Evolutionary conservation across 2,329 filamentous ascomycete species (phyloP).

Genomic region (Nothophaeocryptopus gaeumannii): DNA sequence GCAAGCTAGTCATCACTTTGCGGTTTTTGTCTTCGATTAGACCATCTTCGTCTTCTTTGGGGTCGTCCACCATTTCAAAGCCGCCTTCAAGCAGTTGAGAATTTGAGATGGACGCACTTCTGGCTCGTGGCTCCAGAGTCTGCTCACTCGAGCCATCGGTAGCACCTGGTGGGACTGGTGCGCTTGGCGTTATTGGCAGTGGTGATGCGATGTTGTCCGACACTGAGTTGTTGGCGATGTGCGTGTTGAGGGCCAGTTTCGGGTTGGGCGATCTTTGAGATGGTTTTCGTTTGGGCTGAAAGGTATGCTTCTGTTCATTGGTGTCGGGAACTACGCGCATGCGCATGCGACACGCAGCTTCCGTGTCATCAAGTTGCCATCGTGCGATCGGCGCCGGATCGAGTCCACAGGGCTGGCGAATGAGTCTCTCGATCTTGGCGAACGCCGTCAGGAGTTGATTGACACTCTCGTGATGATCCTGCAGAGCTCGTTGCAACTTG

Average conservation of each 20-base stretch:
- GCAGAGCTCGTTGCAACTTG: slow-evolving; percentile 82
- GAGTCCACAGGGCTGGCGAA: slow-evolving; percentile 76
- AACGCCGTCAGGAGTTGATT: slow-evolving; percentile 73
- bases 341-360: slow-evolving; percentile 93
- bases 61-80: slow-evolving; percentile 93
- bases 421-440: slow-evolving; percentile 72
- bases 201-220: slow-evolving; percentile 26
- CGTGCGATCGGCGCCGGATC: slow-evolving; percentile 67
- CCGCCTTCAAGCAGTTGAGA: slow-evolving; percentile 69
- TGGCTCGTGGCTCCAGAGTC: slow-evolving; percentile 25
- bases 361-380: slow-evolving; percentile 94
- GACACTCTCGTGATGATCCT: slow-evolving; percentile 91
- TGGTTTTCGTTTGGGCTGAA: slow-evolving; percentile 79
- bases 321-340: slow-evolving; percentile 80
- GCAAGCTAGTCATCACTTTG: slow-evolving; percentile 91
- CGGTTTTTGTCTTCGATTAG: slow-evolving; percentile 93
- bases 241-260: slow-evolving; percentile 31
- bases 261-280: slow-evolving; percentile 47
- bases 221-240: slow-evolving; percentile 27
- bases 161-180: slow-evolving; percentile 6
- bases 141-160: slow-evolving; percentile 23
- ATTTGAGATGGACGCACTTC: slow-evolving; percentile 42
- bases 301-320: slow-evolving; percentile 65
- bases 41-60: slow-evolving; percentile 76
- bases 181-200: slow-evolving; percentile 16